A percentile compares a stretch with the other conserved stretches of the same genome.
Conservation (phyloP, 176 grass and related monocot genomes). For the Thalia dealbata region DNA sequence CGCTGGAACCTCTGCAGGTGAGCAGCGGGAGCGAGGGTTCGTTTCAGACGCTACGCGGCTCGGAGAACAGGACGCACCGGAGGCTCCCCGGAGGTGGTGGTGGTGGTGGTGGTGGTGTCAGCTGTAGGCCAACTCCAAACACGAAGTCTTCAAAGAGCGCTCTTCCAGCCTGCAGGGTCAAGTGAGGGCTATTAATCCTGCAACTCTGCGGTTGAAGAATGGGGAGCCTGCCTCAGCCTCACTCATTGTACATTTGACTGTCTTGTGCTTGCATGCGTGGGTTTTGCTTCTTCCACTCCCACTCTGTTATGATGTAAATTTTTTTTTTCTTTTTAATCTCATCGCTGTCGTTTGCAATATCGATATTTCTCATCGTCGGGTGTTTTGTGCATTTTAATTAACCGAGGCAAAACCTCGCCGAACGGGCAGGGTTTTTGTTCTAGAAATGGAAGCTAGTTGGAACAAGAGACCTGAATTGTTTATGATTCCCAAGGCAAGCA, state of each 20-base stretch:
- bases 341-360: background rate
- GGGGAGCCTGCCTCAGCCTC: too few relatives aligned
- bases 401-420: conserved; percentile 1
- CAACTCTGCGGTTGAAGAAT: background rate
- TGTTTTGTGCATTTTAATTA: conserved; percentile 14
- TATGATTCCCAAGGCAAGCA: background rate
- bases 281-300: conserved; percentile 3
- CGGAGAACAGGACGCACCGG: conserved; percentile 42
- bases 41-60: conserved; percentile 20
- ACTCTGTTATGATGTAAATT: conserved; percentile 3
- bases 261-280: conserved; percentile 1
- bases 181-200: conserved; percentile 31
- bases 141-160: conserved; percentile 47
- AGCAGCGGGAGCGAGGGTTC: conserved; percentile 25
- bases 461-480: background rate
- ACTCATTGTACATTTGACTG: conserved; percentile 12
- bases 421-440: conserved; percentile 11
- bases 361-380: background rate
- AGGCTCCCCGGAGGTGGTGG: conserved; percentile 37
- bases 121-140: conserved; percentile 64
- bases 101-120: conserved; percentile 38
- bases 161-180: conserved; percentile 72
- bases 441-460: conserved; percentile 8
- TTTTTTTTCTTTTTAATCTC: too few relatives aligned
- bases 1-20: conserved; percentile 66